Evolutionary conservation across 371 early-diverging fungal genomes (phyloP).

Genomic region (Phascolomyces articulosus): DNA sequence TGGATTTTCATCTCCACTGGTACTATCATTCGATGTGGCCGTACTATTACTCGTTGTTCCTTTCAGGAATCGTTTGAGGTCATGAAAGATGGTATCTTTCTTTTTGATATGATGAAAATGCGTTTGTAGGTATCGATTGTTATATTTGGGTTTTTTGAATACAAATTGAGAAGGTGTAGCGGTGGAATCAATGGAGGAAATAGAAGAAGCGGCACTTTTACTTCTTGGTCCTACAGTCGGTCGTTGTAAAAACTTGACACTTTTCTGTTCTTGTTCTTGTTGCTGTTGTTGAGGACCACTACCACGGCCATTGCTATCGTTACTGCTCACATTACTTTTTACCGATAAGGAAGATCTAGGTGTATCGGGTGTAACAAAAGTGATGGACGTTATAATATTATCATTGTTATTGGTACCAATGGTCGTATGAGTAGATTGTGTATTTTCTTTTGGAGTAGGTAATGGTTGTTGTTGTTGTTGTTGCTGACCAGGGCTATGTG

Average conservation of each 20-base stretch:
- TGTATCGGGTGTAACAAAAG: conserved; percentile 5
- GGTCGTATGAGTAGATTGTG: not conserved
- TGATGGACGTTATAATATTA: not conserved
- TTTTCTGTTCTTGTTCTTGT: too few relatives aligned
- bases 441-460: not conserved
- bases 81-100: conserved; percentile 40
- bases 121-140: conserved; percentile 28
- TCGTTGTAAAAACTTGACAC: not conserved
- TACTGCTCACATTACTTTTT: not conserved
- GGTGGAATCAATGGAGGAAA: not conserved
- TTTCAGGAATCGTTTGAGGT: conserved; percentile 43
- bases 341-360: not conserved
- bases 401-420: not conserved
- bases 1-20: not conserved
- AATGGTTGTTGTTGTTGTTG: not conserved
- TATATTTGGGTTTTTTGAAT: conserved; percentile 30
- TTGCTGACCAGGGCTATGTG: too few relatives aligned
- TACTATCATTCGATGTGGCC: not conserved
- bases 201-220: not conserved
- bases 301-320: too few relatives aligned
- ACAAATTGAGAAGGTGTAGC: conserved; percentile 33
- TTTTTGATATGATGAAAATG: conserved; percentile 31
- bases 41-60: not conserved
- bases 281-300: too few relatives aligned
- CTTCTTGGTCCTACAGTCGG: not conserved